A percentile compares a stretch with the other conserved stretches of the same genome.
Conservation (phyloP, 208 protist species). For the Acanthamoeba rhysodes region DNA sequence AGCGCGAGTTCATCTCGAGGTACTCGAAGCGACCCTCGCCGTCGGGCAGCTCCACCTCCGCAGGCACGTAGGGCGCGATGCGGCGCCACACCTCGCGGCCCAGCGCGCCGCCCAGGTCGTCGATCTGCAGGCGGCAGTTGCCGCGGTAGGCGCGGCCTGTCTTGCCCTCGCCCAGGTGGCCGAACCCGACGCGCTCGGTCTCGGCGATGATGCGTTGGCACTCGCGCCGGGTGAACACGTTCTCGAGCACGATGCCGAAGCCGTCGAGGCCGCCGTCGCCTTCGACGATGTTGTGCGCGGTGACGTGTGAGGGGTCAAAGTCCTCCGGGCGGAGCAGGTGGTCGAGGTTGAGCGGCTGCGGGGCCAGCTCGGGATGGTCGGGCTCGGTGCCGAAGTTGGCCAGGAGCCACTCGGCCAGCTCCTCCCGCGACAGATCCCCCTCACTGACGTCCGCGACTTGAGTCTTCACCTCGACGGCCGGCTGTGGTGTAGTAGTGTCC, state of each 20-base stretch:
- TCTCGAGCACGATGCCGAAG: slow-evolving; percentile 68
- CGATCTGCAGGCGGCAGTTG: slow-evolving; percentile 59
- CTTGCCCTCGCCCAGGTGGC: slow-evolving; percentile 59
- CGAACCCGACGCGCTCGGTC: slow-evolving; percentile 42
- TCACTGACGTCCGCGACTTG: too few species aligned
- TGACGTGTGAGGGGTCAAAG: slow-evolving; percentile 62
- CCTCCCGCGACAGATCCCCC: neutral
- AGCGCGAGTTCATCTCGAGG: slow-evolving; percentile 66
- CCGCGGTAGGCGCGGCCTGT: slow-evolving; percentile 61
- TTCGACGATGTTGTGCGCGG: neutral
- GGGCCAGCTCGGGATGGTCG: slow-evolving; percentile 3
- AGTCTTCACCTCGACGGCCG: too few species aligned
- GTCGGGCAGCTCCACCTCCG: slow-evolving; percentile 2
- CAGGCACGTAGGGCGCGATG: neutral
- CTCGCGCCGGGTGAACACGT: slow-evolving; percentile 56
- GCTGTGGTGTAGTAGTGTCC: too few species aligned
- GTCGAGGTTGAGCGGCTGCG: neutral
- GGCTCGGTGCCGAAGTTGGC: slow-evolving; percentile 25
- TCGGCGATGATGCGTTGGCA: slow-evolving; percentile 50
- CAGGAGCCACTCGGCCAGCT: neutral
- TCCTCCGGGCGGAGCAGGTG: neutral
- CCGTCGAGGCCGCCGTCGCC: slow-evolving; percentile 62
- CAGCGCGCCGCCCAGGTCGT: slow-evolving; percentile 12
- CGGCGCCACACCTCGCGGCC: slow-evolving; percentile 52
- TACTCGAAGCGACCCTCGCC: slow-evolving; percentile 10